Evolutionary conservation across 2,329 filamentous ascomycete genomes (phyloP).

Genomic region (Sordariomycetes sp.): DNA sequence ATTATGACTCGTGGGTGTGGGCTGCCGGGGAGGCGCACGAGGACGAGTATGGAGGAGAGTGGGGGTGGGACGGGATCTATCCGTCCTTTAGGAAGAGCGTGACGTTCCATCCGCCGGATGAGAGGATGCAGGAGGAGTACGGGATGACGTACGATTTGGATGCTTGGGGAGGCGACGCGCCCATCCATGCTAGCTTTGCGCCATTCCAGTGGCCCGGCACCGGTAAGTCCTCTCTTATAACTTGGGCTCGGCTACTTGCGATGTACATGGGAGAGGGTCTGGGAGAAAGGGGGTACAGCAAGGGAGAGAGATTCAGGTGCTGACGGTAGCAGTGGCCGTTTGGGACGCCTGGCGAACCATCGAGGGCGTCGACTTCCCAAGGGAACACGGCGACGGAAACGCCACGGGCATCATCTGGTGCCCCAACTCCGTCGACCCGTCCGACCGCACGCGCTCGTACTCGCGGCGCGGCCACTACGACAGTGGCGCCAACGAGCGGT

Average conservation of each 20-base stretch:
- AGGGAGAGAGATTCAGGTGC: not conserved
- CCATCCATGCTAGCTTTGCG: slow-evolving; percentile 7
- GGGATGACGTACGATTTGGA: slow-evolving; percentile 13
- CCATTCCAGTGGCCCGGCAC: slow-evolving; percentile 10
- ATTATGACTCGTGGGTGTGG: slow-evolving; percentile 10
- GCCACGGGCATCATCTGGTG: slow-evolving; percentile 17
- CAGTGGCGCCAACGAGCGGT: slow-evolving; percentile 7
- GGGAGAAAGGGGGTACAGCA: no score
- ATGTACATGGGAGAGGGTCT: not conserved
- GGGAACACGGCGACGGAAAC: slow-evolving; percentile 13
- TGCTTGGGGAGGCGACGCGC: slow-evolving; percentile 8
- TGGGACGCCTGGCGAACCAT: slow-evolving; percentile 10
- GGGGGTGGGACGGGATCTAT: slow-evolving; percentile 5
- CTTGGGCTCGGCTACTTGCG: slow-evolving; percentile 4
- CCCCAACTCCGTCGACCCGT: slow-evolving; percentile 15
- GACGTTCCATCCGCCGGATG: slow-evolving; percentile 9
- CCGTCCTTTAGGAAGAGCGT: slow-evolving; percentile 9
- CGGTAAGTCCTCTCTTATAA: not conserved
- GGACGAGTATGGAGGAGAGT: slow-evolving; percentile 1
- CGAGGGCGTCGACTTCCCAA: slow-evolving; percentile 12
- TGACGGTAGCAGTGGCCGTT: not conserved
- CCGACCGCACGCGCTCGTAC: slow-evolving; percentile 14
- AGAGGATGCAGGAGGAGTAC: slow-evolving; percentile 9
- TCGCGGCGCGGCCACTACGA: slow-evolving; percentile 15
- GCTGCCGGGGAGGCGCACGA: slow-evolving; percentile 6